These are phyloP conservation scores for Metschnikowia borealis DNA, from an alignment of 805 yeast genomes.

Conservation along the genomic window DNA sequence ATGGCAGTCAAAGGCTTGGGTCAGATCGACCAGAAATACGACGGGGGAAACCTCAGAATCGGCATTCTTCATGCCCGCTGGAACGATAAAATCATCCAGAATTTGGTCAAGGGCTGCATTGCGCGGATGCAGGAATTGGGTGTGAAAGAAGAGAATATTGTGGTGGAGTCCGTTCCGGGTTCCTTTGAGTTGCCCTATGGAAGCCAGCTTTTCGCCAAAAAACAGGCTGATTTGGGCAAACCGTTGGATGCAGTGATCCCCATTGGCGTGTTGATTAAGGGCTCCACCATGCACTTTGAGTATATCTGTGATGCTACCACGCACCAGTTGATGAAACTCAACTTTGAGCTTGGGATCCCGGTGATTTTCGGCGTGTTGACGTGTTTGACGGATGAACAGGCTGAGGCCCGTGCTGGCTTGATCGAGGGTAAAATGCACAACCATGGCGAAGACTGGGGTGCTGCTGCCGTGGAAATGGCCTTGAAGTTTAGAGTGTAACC, in stretches of 20 bases:
- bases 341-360: conserved; percentile 65
- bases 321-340: conserved; percentile 77
- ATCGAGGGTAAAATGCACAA: conserved; percentile 74
- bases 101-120: conserved; percentile 75
- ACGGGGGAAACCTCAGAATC: conserved; percentile 63
- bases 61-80: conserved; percentile 96
- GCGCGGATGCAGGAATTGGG: conserved; percentile 56
- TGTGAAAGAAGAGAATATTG: conserved; percentile 72
- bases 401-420: conserved; percentile 86
- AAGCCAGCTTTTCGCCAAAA: conserved; percentile 49
- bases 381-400: conserved; percentile 91
- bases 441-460: conserved; percentile 99
- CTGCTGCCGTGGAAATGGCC: conserved; percentile 95
- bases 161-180: conserved; percentile 88
- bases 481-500: conserved; percentile 24
- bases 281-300: conserved; percentile 97
- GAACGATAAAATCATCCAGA: conserved; percentile 75
- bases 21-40: conserved; percentile 59
- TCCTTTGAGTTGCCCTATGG: conserved; percentile 92
- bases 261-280: conserved; percentile 92
- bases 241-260: conserved; percentile 85
- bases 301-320: conserved; percentile 91
- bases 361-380: conserved; percentile 93
- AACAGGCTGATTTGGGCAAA: conserved; percentile 37
- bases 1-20: conserved; percentile 87